These are phyloP conservation scores for Aspergillaceae sp. DNA, from an alignment of 2,329 filamentous ascomycete genomes.

Conservation along the genomic window DNA sequence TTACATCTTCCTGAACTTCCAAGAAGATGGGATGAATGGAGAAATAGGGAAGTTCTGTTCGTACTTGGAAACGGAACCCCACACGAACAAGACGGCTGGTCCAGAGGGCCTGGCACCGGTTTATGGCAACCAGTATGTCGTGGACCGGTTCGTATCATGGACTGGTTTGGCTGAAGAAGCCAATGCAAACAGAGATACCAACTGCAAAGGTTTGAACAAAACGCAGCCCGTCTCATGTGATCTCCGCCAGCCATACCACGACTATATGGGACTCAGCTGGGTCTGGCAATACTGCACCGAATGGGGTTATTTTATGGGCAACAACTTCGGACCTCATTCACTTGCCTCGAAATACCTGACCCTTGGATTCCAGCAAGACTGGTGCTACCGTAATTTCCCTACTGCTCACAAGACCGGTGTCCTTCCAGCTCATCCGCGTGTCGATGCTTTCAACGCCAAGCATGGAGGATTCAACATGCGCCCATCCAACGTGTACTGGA, in stretches of 20 bases:
- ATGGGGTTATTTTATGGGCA: conserved; percentile 44
- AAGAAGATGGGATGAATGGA: conserved; percentile 28
- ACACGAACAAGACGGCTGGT: conserved; percentile 27
- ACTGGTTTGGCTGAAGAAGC: conserved; percentile 28
- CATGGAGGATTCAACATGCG: conserved; percentile 46
- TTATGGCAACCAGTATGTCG: conserved; percentile 34
- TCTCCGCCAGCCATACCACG: conserved; percentile 25
- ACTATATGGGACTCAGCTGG: conserved; percentile 37
- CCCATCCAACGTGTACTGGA: conserved; percentile 46
- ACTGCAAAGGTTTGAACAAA: conserved; percentile 28
- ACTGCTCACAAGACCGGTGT: conserved; percentile 29
- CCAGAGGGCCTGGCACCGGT: conserved; percentile 34
- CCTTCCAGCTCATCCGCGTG: conserved; percentile 36
- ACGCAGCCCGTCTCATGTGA: conserved; percentile 26
- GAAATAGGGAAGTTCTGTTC: conserved; percentile 39
- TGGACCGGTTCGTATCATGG: conserved; percentile 37
- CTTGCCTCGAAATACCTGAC: conserved; percentile 42
- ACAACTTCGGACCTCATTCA: conserved; percentile 41
- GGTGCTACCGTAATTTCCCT: conserved; percentile 44
- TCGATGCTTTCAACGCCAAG: conserved; percentile 32
- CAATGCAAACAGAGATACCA: conserved; percentile 33
- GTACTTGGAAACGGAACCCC: conserved; percentile 37
- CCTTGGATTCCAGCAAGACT: conserved; percentile 35
- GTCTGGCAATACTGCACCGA: conserved; percentile 47
- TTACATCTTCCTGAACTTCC: conserved; percentile 36